Percentiles rank a stretch among this genome's conserved stretches.
Conservation (phyloP, 257 asterid genomes). For the Nicotiana otophora region DNA sequence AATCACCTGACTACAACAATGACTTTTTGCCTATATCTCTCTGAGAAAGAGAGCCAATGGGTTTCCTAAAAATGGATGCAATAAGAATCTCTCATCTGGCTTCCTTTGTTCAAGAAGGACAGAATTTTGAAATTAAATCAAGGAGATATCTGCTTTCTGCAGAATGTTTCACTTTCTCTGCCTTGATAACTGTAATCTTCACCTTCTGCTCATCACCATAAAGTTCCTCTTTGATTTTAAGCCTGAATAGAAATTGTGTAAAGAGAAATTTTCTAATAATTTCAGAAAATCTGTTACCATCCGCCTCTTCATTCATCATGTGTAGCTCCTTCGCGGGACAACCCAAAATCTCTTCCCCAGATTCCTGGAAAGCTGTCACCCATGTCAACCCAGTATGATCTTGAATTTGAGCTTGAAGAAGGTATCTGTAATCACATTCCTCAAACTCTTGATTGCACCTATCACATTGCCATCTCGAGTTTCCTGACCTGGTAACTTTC, state of each 20-base stretch:
- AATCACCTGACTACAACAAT: constrained; percentile 1
- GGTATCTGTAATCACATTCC: constrained; percentile 85
- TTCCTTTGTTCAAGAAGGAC: constrained; percentile 12
- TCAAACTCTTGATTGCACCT: constrained; percentile 83
- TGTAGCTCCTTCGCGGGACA: constrained; percentile 81
- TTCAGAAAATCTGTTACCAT: constrained; percentile 52
- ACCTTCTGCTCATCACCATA: constrained; percentile 86
- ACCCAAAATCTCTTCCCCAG: constrained; percentile 83
- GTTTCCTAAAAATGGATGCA: background rate
- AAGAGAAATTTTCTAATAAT: constrained; percentile 53
- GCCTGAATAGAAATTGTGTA: constrained; percentile 56
- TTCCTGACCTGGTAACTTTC: constrained; percentile 64
- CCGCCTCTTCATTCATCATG: constrained; percentile 44
- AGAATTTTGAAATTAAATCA: constrained; percentile 37
- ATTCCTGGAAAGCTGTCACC: constrained; percentile 97
- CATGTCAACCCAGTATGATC: constrained; percentile 83
- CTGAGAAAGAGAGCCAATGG: background rate
- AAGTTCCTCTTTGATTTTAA: constrained; percentile 80
- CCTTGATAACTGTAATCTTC: constrained; percentile 76
- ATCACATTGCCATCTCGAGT: constrained; percentile 78
- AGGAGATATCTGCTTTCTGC: constrained; percentile 54
- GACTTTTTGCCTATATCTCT: background rate
- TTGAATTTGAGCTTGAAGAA: constrained; percentile 86
- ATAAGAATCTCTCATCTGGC: constrained; percentile 10
- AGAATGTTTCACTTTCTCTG: constrained; percentile 66